phyloP scores from a whole-genome alignment of 2,329 filamentous ascomycete species.

The Claviceps quebecensis region DNA sequence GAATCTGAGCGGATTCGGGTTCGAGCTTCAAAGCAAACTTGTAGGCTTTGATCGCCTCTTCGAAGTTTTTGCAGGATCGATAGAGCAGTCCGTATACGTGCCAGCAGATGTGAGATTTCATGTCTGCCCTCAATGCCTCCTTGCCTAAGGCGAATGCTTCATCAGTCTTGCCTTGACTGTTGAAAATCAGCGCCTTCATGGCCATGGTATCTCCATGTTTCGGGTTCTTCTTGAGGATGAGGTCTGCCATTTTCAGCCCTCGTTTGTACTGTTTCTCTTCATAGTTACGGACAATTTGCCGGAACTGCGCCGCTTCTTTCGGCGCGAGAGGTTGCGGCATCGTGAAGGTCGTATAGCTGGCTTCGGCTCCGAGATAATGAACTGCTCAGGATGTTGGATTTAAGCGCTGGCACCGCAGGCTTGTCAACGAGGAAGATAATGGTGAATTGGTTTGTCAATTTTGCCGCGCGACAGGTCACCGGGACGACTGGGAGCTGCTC shows the following conservation, averaged over 20 bases:
- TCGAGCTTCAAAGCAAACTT: constrained; percentile 88
- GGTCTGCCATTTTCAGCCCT: constrained; percentile 87
- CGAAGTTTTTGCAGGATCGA: constrained; percentile 89
- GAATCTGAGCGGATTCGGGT: constrained; percentile 87
- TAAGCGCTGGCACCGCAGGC: not conserved
- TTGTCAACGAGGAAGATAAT: not conserved
- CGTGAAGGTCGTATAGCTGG: constrained; percentile 9
- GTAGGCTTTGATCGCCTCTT: constrained; percentile 98
- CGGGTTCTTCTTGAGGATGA: constrained; percentile 87
- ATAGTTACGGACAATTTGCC: constrained; percentile 88
- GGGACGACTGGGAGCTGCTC: not conserved
- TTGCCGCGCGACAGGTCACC: not conserved
- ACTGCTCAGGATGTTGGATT: not conserved
- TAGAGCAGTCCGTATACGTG: constrained; percentile 95
- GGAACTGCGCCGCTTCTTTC: constrained; percentile 90
- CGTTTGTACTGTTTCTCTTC: constrained; percentile 96
- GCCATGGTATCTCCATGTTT: constrained; percentile 97
- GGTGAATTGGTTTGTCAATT: not conserved
- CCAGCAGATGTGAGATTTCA: constrained; percentile 99
- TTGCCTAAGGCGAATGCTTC: constrained; percentile 92
- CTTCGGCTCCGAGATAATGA: not conserved
- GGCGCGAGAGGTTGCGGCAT: constrained; percentile 65
- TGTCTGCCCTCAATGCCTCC: constrained; percentile 82
- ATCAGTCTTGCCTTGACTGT: constrained; percentile 78
- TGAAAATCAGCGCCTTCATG: constrained; percentile 97